phyloP scores from a whole-genome alignment of 495 filamentous ascomycete genomes.

The Massariosphaeria phaeospora region DNA sequence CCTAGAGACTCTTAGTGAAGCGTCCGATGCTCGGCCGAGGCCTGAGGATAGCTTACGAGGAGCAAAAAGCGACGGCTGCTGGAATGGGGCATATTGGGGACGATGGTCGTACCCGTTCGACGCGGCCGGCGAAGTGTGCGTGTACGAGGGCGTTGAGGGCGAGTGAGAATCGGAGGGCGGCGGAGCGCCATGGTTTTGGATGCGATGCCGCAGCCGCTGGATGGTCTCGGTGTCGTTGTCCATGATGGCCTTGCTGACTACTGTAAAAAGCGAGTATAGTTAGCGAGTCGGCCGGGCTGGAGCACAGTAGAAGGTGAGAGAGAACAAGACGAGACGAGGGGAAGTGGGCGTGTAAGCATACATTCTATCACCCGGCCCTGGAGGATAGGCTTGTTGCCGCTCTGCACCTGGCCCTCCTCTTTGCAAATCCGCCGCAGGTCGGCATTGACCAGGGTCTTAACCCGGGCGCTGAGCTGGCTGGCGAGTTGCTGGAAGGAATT shows the following conservation, averaged over 20 bases:
- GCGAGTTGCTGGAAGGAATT: slow-evolving; percentile 32
- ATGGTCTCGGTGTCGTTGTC: slow-evolving; percentile 14
- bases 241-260: slow-evolving; percentile 8
- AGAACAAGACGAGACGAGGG: slow-evolving; percentile 18
- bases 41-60: not conserved
- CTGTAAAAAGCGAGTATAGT: slow-evolving; percentile 9
- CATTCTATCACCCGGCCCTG: slow-evolving; percentile 70
- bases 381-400: slow-evolving; percentile 74
- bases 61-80: not conserved
- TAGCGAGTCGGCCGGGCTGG: not conserved
- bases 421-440: slow-evolving; percentile 70
- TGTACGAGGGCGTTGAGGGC: not conserved
- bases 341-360: slow-evolving; percentile 47
- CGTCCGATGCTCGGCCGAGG: not conserved
- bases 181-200: slow-evolving; percentile 26
- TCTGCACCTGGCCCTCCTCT: slow-evolving; percentile 62
- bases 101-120: not conserved
- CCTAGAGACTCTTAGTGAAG: slow-evolving; percentile 5
- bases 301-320: slow-evolving; percentile 32
- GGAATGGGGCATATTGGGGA: not conserved
- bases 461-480: slow-evolving; percentile 43
- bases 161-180: slow-evolving; percentile 9
- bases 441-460: slow-evolving; percentile 62
- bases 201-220: slow-evolving; percentile 23
- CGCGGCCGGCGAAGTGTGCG: not conserved